Evolutionary conservation across 768 basidiomycete species (phyloP).

Genomic region (Albatrellus ellisii): DNA sequence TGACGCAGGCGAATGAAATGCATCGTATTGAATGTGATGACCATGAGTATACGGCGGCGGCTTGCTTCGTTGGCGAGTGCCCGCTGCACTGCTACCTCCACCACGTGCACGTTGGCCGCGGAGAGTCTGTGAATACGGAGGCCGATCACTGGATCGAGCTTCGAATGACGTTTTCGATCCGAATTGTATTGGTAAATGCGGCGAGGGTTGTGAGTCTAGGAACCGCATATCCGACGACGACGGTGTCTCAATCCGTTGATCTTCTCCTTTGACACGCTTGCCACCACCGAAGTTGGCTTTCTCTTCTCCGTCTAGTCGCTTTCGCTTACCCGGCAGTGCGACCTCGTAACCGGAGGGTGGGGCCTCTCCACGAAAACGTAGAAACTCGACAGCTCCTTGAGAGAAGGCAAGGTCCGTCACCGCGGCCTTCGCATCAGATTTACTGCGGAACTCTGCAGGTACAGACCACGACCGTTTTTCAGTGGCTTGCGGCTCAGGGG

Average conservation of each 20-base stretch:
- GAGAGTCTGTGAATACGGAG: no score
- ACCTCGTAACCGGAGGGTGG: slow-evolving; percentile 17
- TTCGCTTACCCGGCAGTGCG: slow-evolving; percentile 4
- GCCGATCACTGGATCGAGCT: neutral
- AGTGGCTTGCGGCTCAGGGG: slow-evolving; percentile 18
- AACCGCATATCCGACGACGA: no score
- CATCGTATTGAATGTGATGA: neutral
- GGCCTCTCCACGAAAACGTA: slow-evolving; percentile 37
- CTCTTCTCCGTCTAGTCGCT: slow-evolving; percentile 5
- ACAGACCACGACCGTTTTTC: slow-evolving; percentile 33
- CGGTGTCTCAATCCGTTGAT: neutral
- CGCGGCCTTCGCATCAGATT: slow-evolving; percentile 49
- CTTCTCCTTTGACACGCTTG: neutral
- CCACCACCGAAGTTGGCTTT: neutral
- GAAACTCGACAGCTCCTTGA: slow-evolving; percentile 43
- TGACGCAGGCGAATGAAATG: neutral
- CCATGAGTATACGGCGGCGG: neutral
- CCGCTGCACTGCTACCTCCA: neutral
- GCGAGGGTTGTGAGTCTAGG: neutral
- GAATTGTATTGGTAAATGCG: neutral
- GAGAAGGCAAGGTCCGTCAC: slow-evolving; percentile 39
- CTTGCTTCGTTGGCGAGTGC: neutral
- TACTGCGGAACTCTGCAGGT: slow-evolving; percentile 37
- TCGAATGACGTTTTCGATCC: neutral
- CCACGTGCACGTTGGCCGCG: neutral